Percentiles rank a stretch among this genome's conserved stretches.
These are phyloP conservation scores for Alternaria brassicae DNA, from an alignment of 2,329 filamentous ascomycete genomes.

Conservation along the genomic window DNA sequence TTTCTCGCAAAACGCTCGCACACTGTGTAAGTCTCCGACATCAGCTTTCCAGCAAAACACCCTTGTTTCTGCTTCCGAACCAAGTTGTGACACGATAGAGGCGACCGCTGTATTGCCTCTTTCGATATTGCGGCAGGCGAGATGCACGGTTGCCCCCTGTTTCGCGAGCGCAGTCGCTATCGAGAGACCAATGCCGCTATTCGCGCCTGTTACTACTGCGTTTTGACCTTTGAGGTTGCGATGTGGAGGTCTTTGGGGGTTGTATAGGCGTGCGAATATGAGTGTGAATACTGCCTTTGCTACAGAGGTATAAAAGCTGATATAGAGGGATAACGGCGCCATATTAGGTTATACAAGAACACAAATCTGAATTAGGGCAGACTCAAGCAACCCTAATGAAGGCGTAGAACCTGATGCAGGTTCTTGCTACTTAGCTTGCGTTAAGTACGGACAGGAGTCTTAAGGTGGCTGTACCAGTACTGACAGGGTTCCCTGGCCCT, in stretches of 20 bases:
- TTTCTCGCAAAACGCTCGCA: conserved; percentile 19
- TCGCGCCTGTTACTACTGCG: conserved; percentile 60
- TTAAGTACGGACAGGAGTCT: background rate
- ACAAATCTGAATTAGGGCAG: background rate
- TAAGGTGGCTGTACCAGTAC: background rate
- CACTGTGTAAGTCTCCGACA: conserved; percentile 16
- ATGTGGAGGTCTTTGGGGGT: conserved; percentile 9
- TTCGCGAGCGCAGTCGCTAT: conserved; percentile 21
- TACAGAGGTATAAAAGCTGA: conserved; percentile 17
- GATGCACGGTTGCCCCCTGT: conserved; percentile 22
- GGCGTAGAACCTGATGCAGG: background rate
- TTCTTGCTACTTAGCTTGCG: background rate
- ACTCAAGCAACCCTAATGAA: background rate
- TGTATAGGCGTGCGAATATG: conserved; percentile 20
- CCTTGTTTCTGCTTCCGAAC: background rate
- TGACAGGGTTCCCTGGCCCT: background rate
- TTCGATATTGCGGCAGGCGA: conserved; percentile 24
- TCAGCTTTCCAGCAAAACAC: conserved; percentile 21
- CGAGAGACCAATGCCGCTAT: conserved; percentile 57
- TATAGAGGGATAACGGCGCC: conserved; percentile 4
- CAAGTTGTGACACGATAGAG: conserved; percentile 6
- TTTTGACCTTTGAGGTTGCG: conserved; percentile 52
- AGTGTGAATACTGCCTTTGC: conserved; percentile 9
- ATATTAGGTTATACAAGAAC: background rate
- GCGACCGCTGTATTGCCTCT: conserved; percentile 19